Base-by-base conservation (phyloP, 1,284 basidiomycete species). In the Pisolithus thermaeus region DNA sequence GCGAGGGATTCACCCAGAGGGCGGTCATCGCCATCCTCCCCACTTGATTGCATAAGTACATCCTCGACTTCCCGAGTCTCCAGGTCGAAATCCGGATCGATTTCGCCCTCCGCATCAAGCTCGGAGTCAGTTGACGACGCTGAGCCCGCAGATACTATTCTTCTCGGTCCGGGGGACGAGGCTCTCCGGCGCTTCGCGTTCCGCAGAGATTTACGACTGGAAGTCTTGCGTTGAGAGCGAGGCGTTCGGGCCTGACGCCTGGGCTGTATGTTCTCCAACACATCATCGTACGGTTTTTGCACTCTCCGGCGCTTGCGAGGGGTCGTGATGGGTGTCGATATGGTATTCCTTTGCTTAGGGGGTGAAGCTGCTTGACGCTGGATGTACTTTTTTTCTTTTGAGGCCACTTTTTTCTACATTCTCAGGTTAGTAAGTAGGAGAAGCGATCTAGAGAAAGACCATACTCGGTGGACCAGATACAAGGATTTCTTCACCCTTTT, bases 381-480 rank as follows among this genome's bases (percentile, higher is more conserved):
- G 45, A 16, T 3, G 39, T 12, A 45, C 36, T 61, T 25, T 50
- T 46, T 63, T 64, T 44, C 56, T 59, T 46, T 70, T 69, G n/a
- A 48, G 28, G 25, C 32, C 20, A 20, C 53, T 65, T 45, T 41
- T 55, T 18, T 51, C 64, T 67, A 27, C 7, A 1, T 30, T 41
- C 11, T 14, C 9, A 14, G 20, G 43, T 60, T 41, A 67, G 41
- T 27, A 3, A 3, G 22, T 18, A 11, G 2, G 35, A 12, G 38
- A 48, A 22, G 14, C 47, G 9, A 20, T 3, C 4, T 25, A 12
- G 22, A 47, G 25, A 4, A 5, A 27, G 25, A 42, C 12, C 70
- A 54, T 68, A 83, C 83, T 73, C 53, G 80, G 81, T 49, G 82
- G 81, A 0, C 83, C 83, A 12, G 70, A 66, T 14, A 77, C 75